Percentiles rank a stretch among this genome's conserved stretches.
Evolutionary conservation across 31 red algal species (phyloP).

Genomic region (Odonthalia washingtoniensis): DNA sequence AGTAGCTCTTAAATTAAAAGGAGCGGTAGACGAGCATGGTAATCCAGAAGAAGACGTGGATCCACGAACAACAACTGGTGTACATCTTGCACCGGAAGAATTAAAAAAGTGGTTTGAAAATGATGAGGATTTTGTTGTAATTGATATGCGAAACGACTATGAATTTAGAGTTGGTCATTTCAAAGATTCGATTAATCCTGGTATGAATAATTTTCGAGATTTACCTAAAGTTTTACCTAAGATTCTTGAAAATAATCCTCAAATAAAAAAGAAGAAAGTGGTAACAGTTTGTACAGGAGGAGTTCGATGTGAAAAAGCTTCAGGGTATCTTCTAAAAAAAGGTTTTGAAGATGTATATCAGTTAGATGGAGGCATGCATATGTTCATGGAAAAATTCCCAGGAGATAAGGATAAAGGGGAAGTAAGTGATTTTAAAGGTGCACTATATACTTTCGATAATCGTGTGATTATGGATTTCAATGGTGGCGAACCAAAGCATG

Average conservation of each 20-base stretch:
- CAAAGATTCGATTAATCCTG: not conserved
- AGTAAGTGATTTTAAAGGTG: no score
- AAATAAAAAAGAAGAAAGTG: not conserved
- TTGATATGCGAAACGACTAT: constrained; percentile 33
- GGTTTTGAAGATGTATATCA: constrained; percentile 33
- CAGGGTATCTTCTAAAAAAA: not conserved
- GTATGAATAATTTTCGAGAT: constrained; percentile 13
- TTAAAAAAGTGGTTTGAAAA: constrained; percentile 23
- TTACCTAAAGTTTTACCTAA: not conserved
- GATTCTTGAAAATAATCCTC: no score
- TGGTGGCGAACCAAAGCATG: no score
- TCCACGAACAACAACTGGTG: not conserved
- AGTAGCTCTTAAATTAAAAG: not conserved
- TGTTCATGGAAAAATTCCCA: not conserved
- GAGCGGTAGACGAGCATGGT: not conserved
- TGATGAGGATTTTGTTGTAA: constrained; percentile 5
- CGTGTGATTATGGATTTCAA: no score
- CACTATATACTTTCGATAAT: no score
- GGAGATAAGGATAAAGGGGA: constrained; percentile 1
- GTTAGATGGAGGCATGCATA: constrained; percentile 23
- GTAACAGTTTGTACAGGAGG: constrained; percentile 21
- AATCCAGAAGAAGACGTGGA: not conserved
- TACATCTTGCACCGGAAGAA: not conserved
- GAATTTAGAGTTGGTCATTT: constrained; percentile 8
- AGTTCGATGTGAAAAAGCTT: constrained; percentile 19